phyloP scores from a whole-genome alignment of 306 rosid species.

The Pterocarpus macrocarpus region DNA sequence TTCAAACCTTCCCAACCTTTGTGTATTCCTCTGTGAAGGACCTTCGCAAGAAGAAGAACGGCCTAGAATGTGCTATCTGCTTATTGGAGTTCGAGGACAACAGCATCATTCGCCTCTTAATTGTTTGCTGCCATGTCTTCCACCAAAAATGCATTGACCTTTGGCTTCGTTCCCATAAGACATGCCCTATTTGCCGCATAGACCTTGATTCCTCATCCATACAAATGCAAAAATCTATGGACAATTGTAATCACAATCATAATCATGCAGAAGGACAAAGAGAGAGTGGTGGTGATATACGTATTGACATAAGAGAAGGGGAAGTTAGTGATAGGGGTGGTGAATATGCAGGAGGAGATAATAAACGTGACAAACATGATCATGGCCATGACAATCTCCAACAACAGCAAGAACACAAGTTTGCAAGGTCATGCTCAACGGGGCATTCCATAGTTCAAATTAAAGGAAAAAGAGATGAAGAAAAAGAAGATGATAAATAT shows the following conservation, averaged over 20 bases:
- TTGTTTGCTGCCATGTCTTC: slow-evolving; percentile 76
- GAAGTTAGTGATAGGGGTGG: slow-evolving; percentile 33
- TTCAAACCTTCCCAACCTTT: slow-evolving; percentile 68
- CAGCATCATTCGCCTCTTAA: slow-evolving; percentile 61
- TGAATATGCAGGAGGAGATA: neutral
- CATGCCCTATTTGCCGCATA: slow-evolving; percentile 84
- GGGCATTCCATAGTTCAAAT: slow-evolving; percentile 73
- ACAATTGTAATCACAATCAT: neutral
- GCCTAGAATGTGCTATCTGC: slow-evolving; percentile 76
- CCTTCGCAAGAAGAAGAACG: slow-evolving; percentile 50
- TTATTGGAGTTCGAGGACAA: slow-evolving; percentile 71
- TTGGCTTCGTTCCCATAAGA: slow-evolving; percentile 78
- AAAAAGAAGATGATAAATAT: slow-evolving; percentile 45
- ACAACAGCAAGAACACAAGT: slow-evolving; percentile 27
- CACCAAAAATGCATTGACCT: slow-evolving; percentile 82
- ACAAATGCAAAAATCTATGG: too few species aligned
- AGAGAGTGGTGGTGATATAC: slow-evolving; percentile 32
- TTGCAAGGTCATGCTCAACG: slow-evolving; percentile 71
- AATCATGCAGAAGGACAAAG: neutral
- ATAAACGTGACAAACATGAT: neutral
- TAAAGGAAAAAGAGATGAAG: slow-evolving; percentile 38
- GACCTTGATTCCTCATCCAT: slow-evolving; percentile 54
- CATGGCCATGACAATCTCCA: neutral
- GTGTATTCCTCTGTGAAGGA: slow-evolving; percentile 65
- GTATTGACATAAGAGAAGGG: slow-evolving; percentile 55